Conservation (phyloP, 2,329 filamentous ascomycete species). For the Byssothecium circinans region DNA sequence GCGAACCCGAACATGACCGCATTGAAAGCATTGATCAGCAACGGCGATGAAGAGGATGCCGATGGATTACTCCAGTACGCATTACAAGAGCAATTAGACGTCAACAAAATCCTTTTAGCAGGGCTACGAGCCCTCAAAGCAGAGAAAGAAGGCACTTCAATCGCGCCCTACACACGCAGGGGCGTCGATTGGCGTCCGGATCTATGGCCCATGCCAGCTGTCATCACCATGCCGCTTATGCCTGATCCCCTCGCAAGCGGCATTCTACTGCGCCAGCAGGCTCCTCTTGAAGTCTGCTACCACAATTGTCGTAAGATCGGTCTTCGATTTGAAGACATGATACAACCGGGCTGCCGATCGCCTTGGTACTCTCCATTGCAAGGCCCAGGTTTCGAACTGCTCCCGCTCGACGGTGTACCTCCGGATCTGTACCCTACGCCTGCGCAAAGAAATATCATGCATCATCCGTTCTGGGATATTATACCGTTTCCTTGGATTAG, state of each 20-base stretch:
- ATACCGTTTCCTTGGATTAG: constrained; percentile 19
- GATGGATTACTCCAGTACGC: constrained; percentile 9
- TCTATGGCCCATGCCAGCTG: constrained; percentile 3
- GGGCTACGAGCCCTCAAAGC: constrained; percentile 10
- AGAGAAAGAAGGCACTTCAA: constrained; percentile 4
- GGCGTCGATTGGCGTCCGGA: constrained; percentile 4
- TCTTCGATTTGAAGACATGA: constrained; percentile 10
- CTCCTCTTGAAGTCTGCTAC: constrained; percentile 6
- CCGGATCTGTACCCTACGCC: constrained; percentile 17
- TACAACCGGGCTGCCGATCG: constrained; percentile 7
- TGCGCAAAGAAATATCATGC: constrained; percentile 9
- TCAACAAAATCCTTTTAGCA: constrained; percentile 10
- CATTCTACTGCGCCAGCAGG: constrained; percentile 13
- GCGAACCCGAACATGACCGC: constrained; percentile 1
- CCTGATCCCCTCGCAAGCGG: constrained; percentile 6
- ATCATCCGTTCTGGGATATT: constrained; percentile 17
- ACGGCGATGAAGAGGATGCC: constrained; percentile 2
- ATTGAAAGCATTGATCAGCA: constrained; percentile 3
- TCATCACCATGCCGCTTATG: not conserved
- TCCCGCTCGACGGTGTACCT: constrained; percentile 6
- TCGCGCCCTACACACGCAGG: not conserved
- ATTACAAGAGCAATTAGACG: constrained; percentile 4
- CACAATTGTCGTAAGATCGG: constrained; percentile 15
- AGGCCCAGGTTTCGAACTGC: not conserved
- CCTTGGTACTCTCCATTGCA: constrained; percentile 8